Conservation (phyloP, 306 rosid genomes). For the Canavalia gladiata region DNA sequence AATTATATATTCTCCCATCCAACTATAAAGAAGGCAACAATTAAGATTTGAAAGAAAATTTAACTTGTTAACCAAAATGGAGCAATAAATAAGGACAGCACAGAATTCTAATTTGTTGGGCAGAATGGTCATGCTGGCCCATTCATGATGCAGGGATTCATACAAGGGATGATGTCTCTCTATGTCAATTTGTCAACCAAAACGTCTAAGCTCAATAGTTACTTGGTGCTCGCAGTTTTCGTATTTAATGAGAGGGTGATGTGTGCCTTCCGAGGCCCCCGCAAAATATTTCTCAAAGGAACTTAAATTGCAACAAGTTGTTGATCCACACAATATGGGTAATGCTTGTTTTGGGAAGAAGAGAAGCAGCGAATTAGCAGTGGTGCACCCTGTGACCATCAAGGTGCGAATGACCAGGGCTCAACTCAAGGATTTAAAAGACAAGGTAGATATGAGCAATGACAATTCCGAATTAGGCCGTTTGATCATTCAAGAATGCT, state of each 20-base stretch:
- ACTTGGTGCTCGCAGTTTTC: background rate
- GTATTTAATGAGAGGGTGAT: conserved; percentile 29
- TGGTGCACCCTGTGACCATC: conserved; percentile 47
- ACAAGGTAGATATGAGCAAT: conserved; percentile 45
- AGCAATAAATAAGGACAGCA: conserved; percentile 18
- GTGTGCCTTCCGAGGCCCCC: background rate
- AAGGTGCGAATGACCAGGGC: conserved; percentile 54
- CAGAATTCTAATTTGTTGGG: conserved; percentile 17
- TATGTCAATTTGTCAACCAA: conserved; percentile 39
- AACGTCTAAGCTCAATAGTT: background rate
- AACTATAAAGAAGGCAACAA: background rate
- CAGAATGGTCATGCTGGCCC: conserved; percentile 3
- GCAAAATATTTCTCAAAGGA: too few species aligned
- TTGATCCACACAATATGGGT: conserved; percentile 43
- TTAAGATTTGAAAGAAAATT: background rate
- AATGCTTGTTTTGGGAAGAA: conserved; percentile 47
- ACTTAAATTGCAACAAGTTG: too few species aligned
- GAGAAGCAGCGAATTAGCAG: background rate
- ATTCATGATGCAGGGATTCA: background rate
- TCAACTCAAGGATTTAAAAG: conserved; percentile 53
- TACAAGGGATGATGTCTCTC: background rate
- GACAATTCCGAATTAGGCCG: conserved; percentile 43
- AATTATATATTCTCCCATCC: background rate
- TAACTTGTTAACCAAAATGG: background rate
- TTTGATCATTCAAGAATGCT: conserved; percentile 55